Evolutionary conservation across 257 asterid genomes (phyloP), one percentile per base, ranked within the genome.

Genomic region (Petrea volubilis): DNA sequence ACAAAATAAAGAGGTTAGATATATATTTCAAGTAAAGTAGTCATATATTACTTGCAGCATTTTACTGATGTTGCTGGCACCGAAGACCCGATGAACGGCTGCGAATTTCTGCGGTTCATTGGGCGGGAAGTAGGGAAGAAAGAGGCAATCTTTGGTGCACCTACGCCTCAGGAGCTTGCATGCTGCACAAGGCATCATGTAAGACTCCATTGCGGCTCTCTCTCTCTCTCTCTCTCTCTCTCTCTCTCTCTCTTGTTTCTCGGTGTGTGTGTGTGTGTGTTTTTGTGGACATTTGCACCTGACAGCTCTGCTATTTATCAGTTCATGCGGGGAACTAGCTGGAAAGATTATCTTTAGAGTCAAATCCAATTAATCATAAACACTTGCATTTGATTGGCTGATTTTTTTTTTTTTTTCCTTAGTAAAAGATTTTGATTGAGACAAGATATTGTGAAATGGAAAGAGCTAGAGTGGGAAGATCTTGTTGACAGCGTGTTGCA

Each of bases 61-160:
- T 72, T 79, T 82, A 56, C 68, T 72, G 70, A 84, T 68, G 68
- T 84, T 82, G 56, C 90, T 84, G 60, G 90, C 90, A 18, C 90
- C 90, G 52, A 79, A 82, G 43, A 84, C 17, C 17, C 79, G 62
- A 66, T 84, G 87, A 41, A 77, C 83, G 49, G 75, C 85, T 4
- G 80, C 78, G 52, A 84, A 82, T 25, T 75, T 79, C 34, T 79
- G 61, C 0, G 85, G 83, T 44, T 79, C 77, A 1, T 80, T 3
- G 7, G 85, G 69, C 8, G 85, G 82, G 50, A 84, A 84, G 27
- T 81, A 44, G 56, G 89, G 87, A 64, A 65, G 69, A 68, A 79
- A 77, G 46, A 84, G 61, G 82, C 89, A 81, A 58, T 72, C 68
- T 1, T 68, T 3, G 64, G 83, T 79, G 85, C 87, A 84, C 2